These are phyloP conservation scores for Leccinum fallax DNA, from an alignment of 1,284 basidiomycete species.

Conservation along the genomic window DNA sequence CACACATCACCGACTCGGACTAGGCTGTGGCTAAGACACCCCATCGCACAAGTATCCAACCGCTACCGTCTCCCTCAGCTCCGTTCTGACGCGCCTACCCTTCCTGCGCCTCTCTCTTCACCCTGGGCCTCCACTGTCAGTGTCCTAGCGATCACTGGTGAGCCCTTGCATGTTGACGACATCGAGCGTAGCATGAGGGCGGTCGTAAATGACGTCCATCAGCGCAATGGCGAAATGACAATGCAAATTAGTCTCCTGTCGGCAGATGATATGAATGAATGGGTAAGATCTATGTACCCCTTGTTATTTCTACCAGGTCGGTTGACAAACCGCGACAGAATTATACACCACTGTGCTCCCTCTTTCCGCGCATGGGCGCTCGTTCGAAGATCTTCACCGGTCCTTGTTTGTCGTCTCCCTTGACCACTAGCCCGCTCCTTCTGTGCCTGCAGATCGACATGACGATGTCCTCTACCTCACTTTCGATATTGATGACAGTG, in stretches of 20 bases:
- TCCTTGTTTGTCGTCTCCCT: slow-evolving; percentile 66
- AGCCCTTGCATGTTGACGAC: slow-evolving; percentile 45
- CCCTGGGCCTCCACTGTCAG: too few relatives aligned
- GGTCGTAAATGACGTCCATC: slow-evolving; percentile 70
- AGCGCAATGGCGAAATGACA: slow-evolving; percentile 31
- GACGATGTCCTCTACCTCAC: slow-evolving; percentile 39
- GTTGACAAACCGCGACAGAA: too few relatives aligned
- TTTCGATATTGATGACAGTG: slow-evolving; percentile 24
- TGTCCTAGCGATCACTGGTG: slow-evolving; percentile 53
- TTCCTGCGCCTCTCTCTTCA: too few relatives aligned
- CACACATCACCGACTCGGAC: slow-evolving; percentile 5
- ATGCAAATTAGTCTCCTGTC: slow-evolving; percentile 74
- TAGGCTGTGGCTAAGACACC: slow-evolving; percentile 69
- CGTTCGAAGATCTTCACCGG: slow-evolving; percentile 22
- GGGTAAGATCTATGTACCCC: slow-evolving; percentile 50
- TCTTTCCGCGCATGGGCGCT: slow-evolving; percentile 19
- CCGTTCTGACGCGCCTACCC: slow-evolving; percentile 61
- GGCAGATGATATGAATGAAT: slow-evolving; percentile 81
- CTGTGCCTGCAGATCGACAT: slow-evolving; percentile 26
- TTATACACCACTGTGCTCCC: slow-evolving; percentile 9
- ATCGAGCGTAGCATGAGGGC: slow-evolving; percentile 71
- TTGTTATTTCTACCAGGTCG: neutral
- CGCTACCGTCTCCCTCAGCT: slow-evolving; percentile 71
- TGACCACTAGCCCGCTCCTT: slow-evolving; percentile 56
- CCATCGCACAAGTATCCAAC: slow-evolving; percentile 71